Evolutionary conservation across 2,329 filamentous ascomycete genomes (phyloP).

Genomic region (Lecanicillium sp.): DNA sequence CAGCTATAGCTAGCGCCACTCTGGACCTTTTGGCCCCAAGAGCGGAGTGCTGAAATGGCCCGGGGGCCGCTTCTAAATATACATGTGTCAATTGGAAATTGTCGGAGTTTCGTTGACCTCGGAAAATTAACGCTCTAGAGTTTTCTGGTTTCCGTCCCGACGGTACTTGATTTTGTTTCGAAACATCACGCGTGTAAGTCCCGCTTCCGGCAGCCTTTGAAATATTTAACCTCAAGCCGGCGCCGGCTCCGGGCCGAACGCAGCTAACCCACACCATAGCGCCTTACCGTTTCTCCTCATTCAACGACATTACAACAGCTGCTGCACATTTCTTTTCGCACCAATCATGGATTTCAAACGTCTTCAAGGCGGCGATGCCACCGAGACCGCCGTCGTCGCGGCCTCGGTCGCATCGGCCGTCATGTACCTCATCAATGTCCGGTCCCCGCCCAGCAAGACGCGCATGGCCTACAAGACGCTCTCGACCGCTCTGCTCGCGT

Average conservation of each 20-base stretch:
- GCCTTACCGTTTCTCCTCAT: not conserved
- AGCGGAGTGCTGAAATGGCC: constrained; percentile 4
- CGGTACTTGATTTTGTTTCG: no score
- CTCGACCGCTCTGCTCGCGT: constrained; percentile 26
- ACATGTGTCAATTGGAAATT: not conserved
- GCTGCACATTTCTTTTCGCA: no score
- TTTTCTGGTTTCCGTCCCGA: no score
- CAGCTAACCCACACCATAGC: constrained; percentile 2
- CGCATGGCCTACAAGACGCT: constrained; percentile 27
- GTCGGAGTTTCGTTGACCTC: no score
- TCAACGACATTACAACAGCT: not conserved
- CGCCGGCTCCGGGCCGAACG: not conserved
- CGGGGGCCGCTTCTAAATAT: constrained; percentile 2
- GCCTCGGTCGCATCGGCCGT: constrained; percentile 15
- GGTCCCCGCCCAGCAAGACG: constrained; percentile 19
- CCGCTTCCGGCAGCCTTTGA: no score
- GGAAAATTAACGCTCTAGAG: not conserved
- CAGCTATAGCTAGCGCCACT: constrained; percentile 6
- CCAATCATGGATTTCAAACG: constrained; percentile 1
- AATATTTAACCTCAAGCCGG: no score
- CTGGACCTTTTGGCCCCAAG: not conserved
- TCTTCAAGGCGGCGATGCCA: not conserved
- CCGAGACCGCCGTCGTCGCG: constrained; percentile 12
- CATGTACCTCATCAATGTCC: constrained; percentile 18
- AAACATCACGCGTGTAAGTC: not conserved